Base-by-base conservation (phyloP, 306 rosid species). In the Luffa acutangula region DNA sequence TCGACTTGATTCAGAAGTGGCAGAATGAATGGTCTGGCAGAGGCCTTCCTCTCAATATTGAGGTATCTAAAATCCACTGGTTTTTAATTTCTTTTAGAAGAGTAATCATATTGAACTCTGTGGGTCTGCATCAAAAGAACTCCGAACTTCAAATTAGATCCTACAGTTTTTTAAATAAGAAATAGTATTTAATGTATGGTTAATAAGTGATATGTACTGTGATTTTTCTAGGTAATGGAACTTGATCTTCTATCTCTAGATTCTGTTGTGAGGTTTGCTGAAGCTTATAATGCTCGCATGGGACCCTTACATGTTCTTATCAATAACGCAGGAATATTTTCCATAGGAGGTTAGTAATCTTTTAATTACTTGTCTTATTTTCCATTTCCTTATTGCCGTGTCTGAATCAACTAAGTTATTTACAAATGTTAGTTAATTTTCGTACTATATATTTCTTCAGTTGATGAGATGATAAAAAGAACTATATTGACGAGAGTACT, bases 321-420 rank as follows among this genome's bases (percentile, higher is more conserved):
- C 79, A 96, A 96, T 71, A 96, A 96, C 77, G 99, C 99, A 9
- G 99, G 99, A 77, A 96, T 96, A 65, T 96, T 96, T 87, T 90
- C 98, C 60, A 96, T 96, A 12, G 93, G 99, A 85, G 99, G 99
- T 96, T 77, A 66, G 85, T 85, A 70, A 82, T 67, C 53, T 9
- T 45, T 69, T 39, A 9, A 63, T 20, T 7, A 18, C 31, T 53
- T 43, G 60, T 45, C 48, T 34, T 43, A 56, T 82, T 42, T 20
- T 49, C 46, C 36, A 45, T 51, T 77, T 36, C 63, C 11, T 59
- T 84, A 53, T 70, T 58, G n/a, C 63, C 78, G 20, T 17, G 34
- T 3, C 36, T 69, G 75, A 69, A 69, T 69, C 36, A 20, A n/a
- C 37, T 0, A 9, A 36, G 59, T 65, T 49, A 18, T 46, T 34